phyloP scores from a whole-genome alignment of 345 rosid genomes.

The Boechera stricta region DNA sequence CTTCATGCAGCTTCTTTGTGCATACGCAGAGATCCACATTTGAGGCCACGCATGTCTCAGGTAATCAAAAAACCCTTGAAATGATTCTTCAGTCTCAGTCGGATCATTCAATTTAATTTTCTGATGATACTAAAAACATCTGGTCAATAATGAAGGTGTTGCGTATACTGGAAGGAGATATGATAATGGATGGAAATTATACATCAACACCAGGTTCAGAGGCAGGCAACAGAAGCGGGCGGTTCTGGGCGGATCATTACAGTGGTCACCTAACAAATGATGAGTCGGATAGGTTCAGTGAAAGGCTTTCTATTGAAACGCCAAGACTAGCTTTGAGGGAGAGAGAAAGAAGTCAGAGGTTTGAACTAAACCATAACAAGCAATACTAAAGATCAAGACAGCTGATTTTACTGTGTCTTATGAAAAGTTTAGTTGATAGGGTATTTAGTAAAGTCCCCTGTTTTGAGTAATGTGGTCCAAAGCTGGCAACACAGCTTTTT shows the following conservation, averaged over 20 bases:
- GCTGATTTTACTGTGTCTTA: not conserved
- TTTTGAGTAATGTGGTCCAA: conserved; percentile 39
- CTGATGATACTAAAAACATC: conserved; percentile 21
- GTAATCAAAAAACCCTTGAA: conserved; percentile 47
- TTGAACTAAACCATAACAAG: conserved; percentile 37
- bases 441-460: conserved; percentile 13
- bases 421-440: conserved; percentile 36
- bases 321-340: conserved; percentile 50
- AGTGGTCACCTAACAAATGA: conserved; percentile 58
- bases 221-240: conserved; percentile 83
- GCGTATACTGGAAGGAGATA: conserved; percentile 94
- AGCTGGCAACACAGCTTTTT: conserved; percentile 32
- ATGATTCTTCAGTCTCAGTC: not conserved
- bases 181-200: conserved; percentile 70
- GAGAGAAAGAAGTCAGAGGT: conserved; percentile 54
- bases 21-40: conserved; percentile 83
- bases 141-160: conserved; percentile 64
- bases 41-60: conserved; percentile 99
- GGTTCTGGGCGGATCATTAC: conserved; percentile 72
- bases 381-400: conserved; percentile 31
- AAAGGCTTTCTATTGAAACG: conserved; percentile 64
- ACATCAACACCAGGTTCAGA: conserved; percentile 75
- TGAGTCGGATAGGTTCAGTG: conserved; percentile 62
- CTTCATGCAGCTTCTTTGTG: conserved; percentile 95
- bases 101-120: conserved; percentile 12